Evolutionary conservation across 495 filamentous ascomycete species (phyloP).

Genomic region (Tetracladium setigerum): DNA sequence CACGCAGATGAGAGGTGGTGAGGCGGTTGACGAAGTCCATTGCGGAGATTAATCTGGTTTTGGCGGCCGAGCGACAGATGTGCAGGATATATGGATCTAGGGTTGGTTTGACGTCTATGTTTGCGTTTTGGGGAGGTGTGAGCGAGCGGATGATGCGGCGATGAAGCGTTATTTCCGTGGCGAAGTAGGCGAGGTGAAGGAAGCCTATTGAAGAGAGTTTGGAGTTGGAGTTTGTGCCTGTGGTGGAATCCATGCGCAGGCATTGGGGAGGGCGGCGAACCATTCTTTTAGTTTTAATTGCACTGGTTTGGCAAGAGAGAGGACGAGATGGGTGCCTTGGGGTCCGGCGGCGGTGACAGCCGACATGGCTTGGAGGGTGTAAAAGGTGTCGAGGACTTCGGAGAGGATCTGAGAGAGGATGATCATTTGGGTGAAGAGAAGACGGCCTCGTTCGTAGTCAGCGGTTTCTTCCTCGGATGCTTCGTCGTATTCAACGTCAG

Average conservation of each 20-base stretch:
- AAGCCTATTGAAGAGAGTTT: constrained; percentile 59
- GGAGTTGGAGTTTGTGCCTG: constrained; percentile 10
- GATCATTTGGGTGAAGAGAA: constrained; percentile 67
- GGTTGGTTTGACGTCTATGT: constrained; percentile 12
- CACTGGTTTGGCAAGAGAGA: constrained; percentile 71
- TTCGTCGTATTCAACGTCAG: constrained; percentile 51
- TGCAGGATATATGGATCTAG: constrained; percentile 72
- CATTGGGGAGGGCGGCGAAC: constrained; percentile 60
- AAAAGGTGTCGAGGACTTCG: constrained; percentile 74
- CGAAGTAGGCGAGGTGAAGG: constrained; percentile 78
- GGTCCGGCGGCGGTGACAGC: constrained; percentile 37
- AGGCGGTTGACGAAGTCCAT: constrained; percentile 75
- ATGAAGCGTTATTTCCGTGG: constrained; percentile 79
- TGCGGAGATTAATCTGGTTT: constrained; percentile 67
- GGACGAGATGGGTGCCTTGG: constrained; percentile 54
- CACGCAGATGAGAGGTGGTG: constrained; percentile 59
- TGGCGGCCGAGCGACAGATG: constrained; percentile 89
- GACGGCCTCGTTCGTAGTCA: constrained; percentile 60
- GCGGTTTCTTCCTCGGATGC: constrained; percentile 49
- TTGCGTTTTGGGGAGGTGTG: constrained; percentile 28
- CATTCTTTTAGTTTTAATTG: constrained; percentile 79
- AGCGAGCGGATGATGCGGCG: constrained; percentile 72
- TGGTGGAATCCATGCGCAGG: constrained; percentile 57
- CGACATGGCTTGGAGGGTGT: constrained; percentile 58
- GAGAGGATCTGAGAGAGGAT: constrained; percentile 66